Evolutionary conservation across 768 basidiomycete genomes (phyloP), one percentile per base, ranked within the genome.

Genomic region (Galerina sulciceps): DNA sequence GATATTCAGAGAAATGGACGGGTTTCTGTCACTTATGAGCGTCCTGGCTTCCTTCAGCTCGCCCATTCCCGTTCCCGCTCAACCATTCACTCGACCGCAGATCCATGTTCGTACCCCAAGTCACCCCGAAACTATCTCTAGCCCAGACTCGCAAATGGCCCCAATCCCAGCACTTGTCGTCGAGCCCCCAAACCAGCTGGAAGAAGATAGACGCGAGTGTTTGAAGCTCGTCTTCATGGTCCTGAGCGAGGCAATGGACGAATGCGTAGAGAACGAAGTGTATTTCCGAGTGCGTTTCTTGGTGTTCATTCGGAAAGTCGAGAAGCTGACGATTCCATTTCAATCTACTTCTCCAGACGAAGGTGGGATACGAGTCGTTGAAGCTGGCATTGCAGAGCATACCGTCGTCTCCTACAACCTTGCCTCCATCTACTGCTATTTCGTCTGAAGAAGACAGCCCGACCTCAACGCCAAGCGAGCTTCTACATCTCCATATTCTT

Each of bases 1-100:
- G 55, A 85, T 88, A 17, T 94, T 94, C 70, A 80, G 93, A 4
- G 90, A 93, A 66, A 76, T 89, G 66, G 93, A 94, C 60, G 93
- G 93, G 0, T 93, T 93, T 68, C 76, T 93, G 17, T 82, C 85
- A 10, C 75, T 93, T 34, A 85, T 93, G 74, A 90, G 85, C 64
- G 80, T 89, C 31, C 76, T 94, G 4, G 89, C 90, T 1, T 85
- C 84, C 0, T 71, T 89, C 71, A 80, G 52, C 74, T 76, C 22
- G 64, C 69, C 38, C 31, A 17, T 53, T 31, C 26, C 26, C 26
- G 26, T 31, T 31, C 26, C 26, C 26, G 8, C 26, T 31, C 26
- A 31, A 31, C 5, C 26, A 2, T 1, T 8, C 5, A 31, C 26
- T 4, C 26, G 8, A 31, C 26, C 26, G 26, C 26, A 31, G 26